Base-by-base conservation (phyloP, 2,329 filamentous ascomycete genomes). In the Paramyrothecium roridum region DNA sequence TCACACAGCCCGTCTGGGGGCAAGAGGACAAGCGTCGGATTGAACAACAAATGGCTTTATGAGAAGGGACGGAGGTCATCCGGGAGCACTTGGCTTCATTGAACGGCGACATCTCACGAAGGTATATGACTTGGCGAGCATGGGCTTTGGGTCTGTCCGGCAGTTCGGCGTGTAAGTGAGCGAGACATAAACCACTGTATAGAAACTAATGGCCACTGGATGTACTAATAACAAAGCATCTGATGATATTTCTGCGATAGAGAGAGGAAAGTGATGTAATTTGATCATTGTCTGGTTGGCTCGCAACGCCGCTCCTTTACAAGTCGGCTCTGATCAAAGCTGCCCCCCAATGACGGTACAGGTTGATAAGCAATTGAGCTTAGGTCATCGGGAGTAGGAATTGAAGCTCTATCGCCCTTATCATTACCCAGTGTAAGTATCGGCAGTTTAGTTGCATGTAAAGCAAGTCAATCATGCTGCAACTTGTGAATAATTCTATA, bases 31-130 rank as follows among this genome's bases (percentile, higher is more conserved):
- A 92, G 85, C 61, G 85, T 96, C 52, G 86, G 86, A 1, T 68
- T 97, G 67, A 97, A 93, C 73, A 96, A 86, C 76, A 96, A 95
- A 75, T 98, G 93, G 93, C 73, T 97, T 57, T 98, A 96, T 68
- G 91, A 97, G 72, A 90, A 87, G 73, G 88, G 89, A 64, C 77
- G 86, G 69, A 70, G 85, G 69, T 75, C 81, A 62, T 77, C 80
- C 52, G 70, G 76, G 12, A 78, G 70, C 54, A 66, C 72, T 33
- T 79, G 75, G 72, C 61, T 67, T 51, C 66, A 71, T 50, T 74
- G 47, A 67, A 21, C 20, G 46, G n/a, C 19, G 21, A 8, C 20
- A 48, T 19, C 11, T 48, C 3, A 20, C 17, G 46, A 48, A 21
- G 20, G 46, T 48, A 22, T 13, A 48, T 20, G 46, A 20, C 17